phyloP scores from a whole-genome alignment of 225 moss, liverwort and hornwort genomes.

The Marchantia polymorpha region DNA sequence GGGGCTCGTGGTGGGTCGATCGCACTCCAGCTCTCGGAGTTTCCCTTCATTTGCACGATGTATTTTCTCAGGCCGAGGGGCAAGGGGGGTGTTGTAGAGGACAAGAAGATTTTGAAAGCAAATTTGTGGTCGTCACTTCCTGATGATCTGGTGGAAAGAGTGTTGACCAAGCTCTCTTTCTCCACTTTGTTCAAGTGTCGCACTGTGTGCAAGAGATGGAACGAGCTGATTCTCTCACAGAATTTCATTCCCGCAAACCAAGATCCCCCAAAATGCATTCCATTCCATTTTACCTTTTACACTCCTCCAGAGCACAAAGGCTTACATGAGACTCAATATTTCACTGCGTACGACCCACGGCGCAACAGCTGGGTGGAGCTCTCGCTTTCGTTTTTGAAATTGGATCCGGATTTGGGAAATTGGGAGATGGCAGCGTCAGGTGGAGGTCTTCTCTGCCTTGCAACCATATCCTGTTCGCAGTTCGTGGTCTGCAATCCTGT shows the following conservation, averaged over 20 bases:
- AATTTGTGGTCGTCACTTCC: conserved; percentile 17
- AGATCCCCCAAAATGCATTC: conserved; percentile 3
- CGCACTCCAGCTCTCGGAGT: not conserved
- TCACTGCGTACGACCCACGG: conserved; percentile 8
- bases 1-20: not conserved
- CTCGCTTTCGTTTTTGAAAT: conserved; percentile 13
- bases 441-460: conserved; percentile 17
- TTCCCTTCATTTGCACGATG: not conserved
- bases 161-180: conserved; percentile 18
- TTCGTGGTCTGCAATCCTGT: conserved; percentile 19
- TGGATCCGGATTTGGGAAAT: conserved; percentile 18
- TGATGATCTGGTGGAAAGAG: conserved; percentile 18
- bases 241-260: conserved; percentile 5
- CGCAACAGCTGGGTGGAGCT: conserved; percentile 15
- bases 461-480: not conserved
- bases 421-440: conserved; percentile 21
- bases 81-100: conserved; percentile 9
- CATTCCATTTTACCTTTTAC: conserved; percentile 13
- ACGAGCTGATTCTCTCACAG: conserved; percentile 20
- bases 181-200: conserved; percentile 15
- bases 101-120: conserved; percentile 9
- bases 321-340: not conserved
- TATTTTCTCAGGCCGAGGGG: conserved; percentile 21
- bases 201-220: conserved; percentile 27
- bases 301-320: not conserved